Evolutionary conservation across 108 stramenopile genomes (phyloP), one percentile per base, ranked within the genome.

Genomic region (Parietichytrium sp.): DNA sequence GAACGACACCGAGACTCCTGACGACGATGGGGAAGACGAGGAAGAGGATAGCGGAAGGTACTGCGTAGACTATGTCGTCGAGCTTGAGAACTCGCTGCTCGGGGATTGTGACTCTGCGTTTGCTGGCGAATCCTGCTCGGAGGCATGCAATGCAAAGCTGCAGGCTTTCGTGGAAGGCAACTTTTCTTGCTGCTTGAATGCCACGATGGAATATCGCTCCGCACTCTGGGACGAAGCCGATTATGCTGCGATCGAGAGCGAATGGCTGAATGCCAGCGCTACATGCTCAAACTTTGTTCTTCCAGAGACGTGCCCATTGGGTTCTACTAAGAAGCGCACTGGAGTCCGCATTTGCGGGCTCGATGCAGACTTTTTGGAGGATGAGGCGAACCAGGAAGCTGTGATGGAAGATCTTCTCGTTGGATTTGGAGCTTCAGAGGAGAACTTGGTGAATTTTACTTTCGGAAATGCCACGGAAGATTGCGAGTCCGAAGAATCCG

Each of bases 181-280:
- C 15, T 42, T 45, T 2, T 45, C 61, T 7, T 72, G 61, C 61
- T 72, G 61, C 61, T 45, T 72, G 36, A 10, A 23, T n/a, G 42
- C 61, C 6, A 42, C 61, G 0, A 33, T 72, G 23, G 42, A 72
- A 23, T 72, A 72, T 20, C 61, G 61, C 42, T 10, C 7, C 13
- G 61, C 61, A 8, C 38, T 72, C n/a, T 72, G 61, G 61, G n/a
- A n/a, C n/a, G n/a, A n/a, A n/a, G 6, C 33, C 42, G 61, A 72
- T 33, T 33, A 72, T 8, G 61, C 29, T 10, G 61, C 61, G 20
- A 16, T 45, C 8, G 33, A 36, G 15, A 72, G 33, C 42, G 29
- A 10, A 6, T 72, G 61, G 61, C 6, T 8, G 1, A 72, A 72
- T 27, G 38, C 45, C 33, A 72, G 38, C 29, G 33, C 4, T 6